Base-by-base conservation (phyloP, 345 rosid species). In the Populus tremula region DNA sequence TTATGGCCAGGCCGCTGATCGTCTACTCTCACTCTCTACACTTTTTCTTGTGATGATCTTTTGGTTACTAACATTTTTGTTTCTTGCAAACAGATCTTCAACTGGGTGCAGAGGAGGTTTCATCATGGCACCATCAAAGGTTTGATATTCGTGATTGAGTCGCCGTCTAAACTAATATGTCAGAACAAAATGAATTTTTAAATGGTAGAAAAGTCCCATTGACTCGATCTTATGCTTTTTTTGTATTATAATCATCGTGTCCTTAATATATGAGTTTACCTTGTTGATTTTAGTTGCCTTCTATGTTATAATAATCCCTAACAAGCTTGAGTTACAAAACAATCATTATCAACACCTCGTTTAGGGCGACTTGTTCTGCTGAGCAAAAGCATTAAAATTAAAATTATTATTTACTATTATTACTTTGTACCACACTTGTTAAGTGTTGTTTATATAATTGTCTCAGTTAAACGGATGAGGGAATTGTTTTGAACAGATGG, bases 61-160 rank as follows among this genome's bases (percentile, higher is more conserved):
- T 77, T 47, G 65, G 10, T 39, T n/a, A 23, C 29, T 59, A 63
- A 70, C 6, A 35, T 5, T 76, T 76, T 80, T 69, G 33, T 63
- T 50, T 71, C 33, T 72, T 79, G 74, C 56, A 20, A 21, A 20
- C 85, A 91, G 97, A 90, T 94, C 87, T 94, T 94, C 87, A 90
- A 87, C 74, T 94, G 98, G 98, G 85, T 92, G 90, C 94, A 94
- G 53, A 88, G 84, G 84, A 89, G 86, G 87, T 84, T 91, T 84
- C 82, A 87, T 88, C 88, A 88, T 45, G 85, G 81, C 81, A 74
- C 87, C 69, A 71, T 85, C 79, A 91, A 88, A 93, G 97, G 96
- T 91, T 87, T 73, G 82, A 8, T 38, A 38, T 50, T 66, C 13
- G 2, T 7, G 49, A 2, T 47, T 75, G 18, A 27, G 38, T 54